Evolutionary conservation across 208 protist species (phyloP).

Genomic region (Leishmania arabica): DNA sequence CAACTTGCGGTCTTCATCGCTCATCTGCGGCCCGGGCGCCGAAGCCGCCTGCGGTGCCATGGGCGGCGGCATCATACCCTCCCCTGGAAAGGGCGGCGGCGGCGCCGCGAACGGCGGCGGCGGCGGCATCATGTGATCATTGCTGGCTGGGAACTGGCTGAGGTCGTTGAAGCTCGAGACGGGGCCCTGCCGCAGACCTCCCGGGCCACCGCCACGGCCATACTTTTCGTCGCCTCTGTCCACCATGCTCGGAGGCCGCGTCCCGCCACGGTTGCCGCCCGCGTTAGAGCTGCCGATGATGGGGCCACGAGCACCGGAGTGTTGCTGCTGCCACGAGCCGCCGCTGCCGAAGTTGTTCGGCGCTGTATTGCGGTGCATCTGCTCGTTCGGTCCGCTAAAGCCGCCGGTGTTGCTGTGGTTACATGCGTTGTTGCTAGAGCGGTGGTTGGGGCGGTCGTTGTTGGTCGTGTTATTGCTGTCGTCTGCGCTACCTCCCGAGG

Average conservation of each 20-base stretch:
- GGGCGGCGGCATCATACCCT: slow-evolving; percentile 11
- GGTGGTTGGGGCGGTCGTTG: slow-evolving; percentile 19
- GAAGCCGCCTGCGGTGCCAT: slow-evolving; percentile 14
- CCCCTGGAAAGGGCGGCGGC: slow-evolving; percentile 23
- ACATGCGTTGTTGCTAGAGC: slow-evolving; percentile 10
- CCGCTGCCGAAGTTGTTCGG: slow-evolving; percentile 29
- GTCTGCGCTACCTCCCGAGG: slow-evolving; percentile 33
- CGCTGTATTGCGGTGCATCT: slow-evolving; percentile 24
- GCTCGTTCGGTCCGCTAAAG: slow-evolving; percentile 17
- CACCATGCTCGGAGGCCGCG: slow-evolving; percentile 30
- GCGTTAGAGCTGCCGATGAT: slow-evolving; percentile 17
- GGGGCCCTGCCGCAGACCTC: slow-evolving; percentile 34
- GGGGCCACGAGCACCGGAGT: slow-evolving; percentile 12
- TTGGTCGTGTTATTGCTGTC: slow-evolving; percentile 21
- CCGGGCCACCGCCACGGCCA: slow-evolving; percentile 22
- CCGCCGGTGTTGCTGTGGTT: slow-evolving; percentile 12
- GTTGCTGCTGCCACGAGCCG: slow-evolving; percentile 29
- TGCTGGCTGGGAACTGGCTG: slow-evolving; percentile 29
- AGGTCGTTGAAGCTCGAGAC: slow-evolving; percentile 53
- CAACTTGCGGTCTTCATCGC: slow-evolving; percentile 70
- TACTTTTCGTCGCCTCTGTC: slow-evolving; percentile 33
- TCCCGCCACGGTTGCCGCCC: slow-evolving; percentile 35
- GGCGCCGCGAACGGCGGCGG: slow-evolving; percentile 25
- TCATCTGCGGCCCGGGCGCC: slow-evolving; percentile 24
- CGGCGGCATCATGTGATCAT: slow-evolving; percentile 31